A percentile compares a stretch with the other conserved stretches of the same genome.
These are phyloP conservation scores for Bromus sterilis DNA, from an alignment of 176 grass and related monocot species.

Conservation along the genomic window DNA sequence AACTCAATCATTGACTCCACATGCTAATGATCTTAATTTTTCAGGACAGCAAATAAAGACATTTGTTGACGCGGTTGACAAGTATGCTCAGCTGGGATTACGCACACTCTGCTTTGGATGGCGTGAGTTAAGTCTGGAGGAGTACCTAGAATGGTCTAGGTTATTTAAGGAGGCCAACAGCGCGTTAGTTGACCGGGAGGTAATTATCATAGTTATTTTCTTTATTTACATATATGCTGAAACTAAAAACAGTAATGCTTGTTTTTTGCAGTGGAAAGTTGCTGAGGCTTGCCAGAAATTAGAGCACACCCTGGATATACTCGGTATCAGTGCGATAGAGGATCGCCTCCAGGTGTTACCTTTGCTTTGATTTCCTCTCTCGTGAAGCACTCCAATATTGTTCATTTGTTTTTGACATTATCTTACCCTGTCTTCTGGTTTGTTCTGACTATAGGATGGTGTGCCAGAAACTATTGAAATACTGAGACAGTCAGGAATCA, in stretches of 20 bases:
- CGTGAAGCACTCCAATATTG: neutral
- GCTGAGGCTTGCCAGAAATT: conserved; percentile 87
- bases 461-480: conserved; percentile 97
- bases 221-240: conserved; percentile 14
- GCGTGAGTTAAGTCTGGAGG: conserved; percentile 74
- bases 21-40: conserved; percentile 28
- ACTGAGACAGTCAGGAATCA: conserved; percentile 94
- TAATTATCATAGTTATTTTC: conserved; percentile 26
- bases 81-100: conserved; percentile 87
- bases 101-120: conserved; percentile 88
- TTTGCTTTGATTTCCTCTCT: conserved; percentile 21
- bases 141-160: conserved; percentile 77
- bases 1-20: neutral
- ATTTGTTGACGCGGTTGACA: conserved; percentile 79
- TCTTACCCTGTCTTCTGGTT: conserved; percentile 1
- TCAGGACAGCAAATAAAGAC: conserved; percentile 81
- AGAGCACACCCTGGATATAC: conserved; percentile 84
- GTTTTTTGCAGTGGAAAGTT: conserved; percentile 73
- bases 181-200: conserved; percentile 79
- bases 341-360: conserved; percentile 79
- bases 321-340: conserved; percentile 91
- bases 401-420: neutral
- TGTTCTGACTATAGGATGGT: conserved; percentile 49
- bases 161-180: conserved; percentile 87
- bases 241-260: conserved; percentile 17